Conservation (phyloP, 805 yeast genomes). For the Hanseniaspora taiwanica region DNA sequence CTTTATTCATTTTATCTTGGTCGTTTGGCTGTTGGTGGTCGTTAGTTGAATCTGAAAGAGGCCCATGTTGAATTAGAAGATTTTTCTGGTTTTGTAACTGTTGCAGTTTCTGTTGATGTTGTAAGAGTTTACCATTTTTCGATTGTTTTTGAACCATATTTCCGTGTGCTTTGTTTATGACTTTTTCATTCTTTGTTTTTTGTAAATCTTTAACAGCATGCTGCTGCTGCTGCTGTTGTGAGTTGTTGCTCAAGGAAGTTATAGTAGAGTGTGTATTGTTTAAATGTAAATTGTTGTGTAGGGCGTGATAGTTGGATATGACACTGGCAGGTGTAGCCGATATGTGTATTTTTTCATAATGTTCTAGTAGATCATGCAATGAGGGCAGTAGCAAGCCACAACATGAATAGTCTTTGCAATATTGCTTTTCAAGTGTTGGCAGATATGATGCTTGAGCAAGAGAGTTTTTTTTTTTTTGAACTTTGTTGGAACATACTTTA, state of each 20-base stretch:
- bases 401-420: constrained; percentile 92
- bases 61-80: background rate
- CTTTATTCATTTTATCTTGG: constrained; percentile 3
- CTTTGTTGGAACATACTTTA: background rate
- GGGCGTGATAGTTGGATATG: constrained; percentile 1
- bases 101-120: background rate
- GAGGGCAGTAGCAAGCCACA: constrained; percentile 91
- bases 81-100: background rate
- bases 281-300: background rate
- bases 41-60: background rate
- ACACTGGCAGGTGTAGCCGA: constrained; percentile 36
- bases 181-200: background rate
- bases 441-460: constrained; percentile 39
- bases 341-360: constrained; percentile 94
- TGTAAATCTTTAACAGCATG: background rate
- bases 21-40: constrained; percentile 1
- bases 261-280: constrained; percentile 5
- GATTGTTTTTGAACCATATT: too few species aligned
- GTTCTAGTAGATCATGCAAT: constrained; percentile 81
- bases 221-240: constrained; percentile 4
- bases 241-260: constrained; percentile 5
- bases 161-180: too few species aligned
- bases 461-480: background rate
- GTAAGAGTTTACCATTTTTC: background rate
- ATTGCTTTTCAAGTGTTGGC: constrained; percentile 88